These are phyloP conservation scores for Pleurotus tuber-regium DNA, from an alignment of 768 basidiomycete genomes.

Conservation along the genomic window DNA sequence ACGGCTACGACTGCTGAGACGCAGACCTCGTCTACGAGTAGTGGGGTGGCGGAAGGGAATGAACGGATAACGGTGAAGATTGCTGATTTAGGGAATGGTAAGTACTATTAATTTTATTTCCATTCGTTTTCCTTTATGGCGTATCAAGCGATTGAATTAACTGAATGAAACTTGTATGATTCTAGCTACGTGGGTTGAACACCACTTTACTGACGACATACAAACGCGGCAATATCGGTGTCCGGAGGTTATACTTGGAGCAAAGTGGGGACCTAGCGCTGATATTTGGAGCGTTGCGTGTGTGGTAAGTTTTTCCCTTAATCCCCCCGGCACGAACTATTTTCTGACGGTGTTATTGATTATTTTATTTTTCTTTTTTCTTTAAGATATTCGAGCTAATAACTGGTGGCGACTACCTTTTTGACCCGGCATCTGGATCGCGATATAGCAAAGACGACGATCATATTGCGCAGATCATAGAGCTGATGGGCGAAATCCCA, in stretches of 20 bases:
- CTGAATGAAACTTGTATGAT: neutral
- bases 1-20: constrained; percentile 17
- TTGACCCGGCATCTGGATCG: constrained; percentile 93
- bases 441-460: constrained; percentile 96
- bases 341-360: neutral
- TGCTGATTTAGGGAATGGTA: constrained; percentile 95
- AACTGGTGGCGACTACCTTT: constrained; percentile 96
- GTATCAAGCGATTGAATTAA: constrained; percentile 7
- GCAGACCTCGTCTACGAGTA: constrained; percentile 27
- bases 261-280: constrained; percentile 92
- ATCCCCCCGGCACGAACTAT: neutral
- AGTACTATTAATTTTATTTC: no score
- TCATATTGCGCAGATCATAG: constrained; percentile 97
- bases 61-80: constrained; percentile 97
- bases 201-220: constrained; percentile 99
- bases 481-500: constrained; percentile 90
- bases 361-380: neutral
- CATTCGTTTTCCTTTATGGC: no score
- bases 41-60: constrained; percentile 19
- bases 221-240: constrained; percentile 97
- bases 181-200: constrained; percentile 82
- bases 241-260: constrained; percentile 96
- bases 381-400: constrained; percentile 89
- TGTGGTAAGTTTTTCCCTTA: constrained; percentile 55
- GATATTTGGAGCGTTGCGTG: constrained; percentile 98